Base-by-base conservation (phyloP, 805 yeast species). In the Priceomyces medius region DNA sequence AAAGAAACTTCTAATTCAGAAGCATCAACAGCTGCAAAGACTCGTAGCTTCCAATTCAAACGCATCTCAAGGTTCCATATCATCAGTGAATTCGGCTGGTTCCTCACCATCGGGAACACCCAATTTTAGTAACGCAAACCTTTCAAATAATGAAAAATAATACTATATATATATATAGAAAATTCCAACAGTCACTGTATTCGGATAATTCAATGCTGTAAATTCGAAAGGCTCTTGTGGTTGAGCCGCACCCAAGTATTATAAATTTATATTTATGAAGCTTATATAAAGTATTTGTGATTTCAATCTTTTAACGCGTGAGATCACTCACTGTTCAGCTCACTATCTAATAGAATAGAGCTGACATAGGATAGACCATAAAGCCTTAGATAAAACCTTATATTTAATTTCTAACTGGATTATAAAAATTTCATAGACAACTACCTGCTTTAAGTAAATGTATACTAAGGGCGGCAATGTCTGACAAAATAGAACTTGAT, bases 1-100 rank as follows among this genome's bases (percentile, higher is more conserved):
- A 17, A 66, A 66, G 54, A 58, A 64, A 42, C 47, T 63, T 27
- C 51, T 66, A 46, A 56, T 66, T 36, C 66, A 64, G 35, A 59
- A 58, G 39, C 61, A 62, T 17, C 65, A 61, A 40, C 56, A 53
- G 27, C 57, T 45, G 38, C 55, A 50, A 34, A 40, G 47, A 29
- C 17, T 39, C 14, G 47, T 44, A 4, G 20, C 38, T 28, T 16
- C 38, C 8, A 40, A 40, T 19, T 4, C 34, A 7, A 27, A 12
- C 20, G 9, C 27, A 9, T 31, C 35, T 13, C 43, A 20, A 24
- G 38, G 21, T 3, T 35, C 39, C 14, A 29, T 26, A 14, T 27
- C 38, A n/a, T 40, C 43, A 20, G 23, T 37, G 3, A 20, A 24
- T 3, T 29, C 43, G 6, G 14, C 43, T 20, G 23, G 31, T 2